Evolutionary conservation across 768 basidiomycete genomes (phyloP), one percentile per base, ranked within the genome.

Genomic region (Wakefieldia striispora): DNA sequence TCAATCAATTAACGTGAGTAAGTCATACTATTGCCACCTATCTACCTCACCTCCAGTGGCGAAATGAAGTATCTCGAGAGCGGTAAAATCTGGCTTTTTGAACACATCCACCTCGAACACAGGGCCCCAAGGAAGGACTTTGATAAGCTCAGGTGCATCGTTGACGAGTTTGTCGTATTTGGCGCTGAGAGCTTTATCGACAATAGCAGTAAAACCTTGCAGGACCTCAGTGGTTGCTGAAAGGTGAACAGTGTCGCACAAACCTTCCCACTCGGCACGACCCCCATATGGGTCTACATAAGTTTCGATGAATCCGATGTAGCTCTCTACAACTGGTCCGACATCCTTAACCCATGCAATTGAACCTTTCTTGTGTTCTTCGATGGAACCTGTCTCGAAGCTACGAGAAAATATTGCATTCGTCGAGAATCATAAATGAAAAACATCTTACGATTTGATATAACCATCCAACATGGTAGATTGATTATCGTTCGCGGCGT

Each of bases 201-300:
- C 90, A 53, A 92, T 87, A 6, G 90, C 91, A 29, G 90, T 90
- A 65, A 93, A 93, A 26, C 88, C 88, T 89, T 54, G n/a, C 36
- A 17, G 14, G 35, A 44, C 19, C 11, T 57, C 16, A 45, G 35
- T 47, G 42, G n/a, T 45, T 6, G 1, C 3, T 24, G 34, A 3
- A 21, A 21, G 35, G 10, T 40, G 29, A 34, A 17, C 21, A 33
- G 45, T 37, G 23, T 21, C 40, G 42, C 7, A 47, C 58, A 31
- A 47, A 82, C 89, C 91, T 80, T 94, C 91, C 91, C 91, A 94
- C 66, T 94, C 92, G 0, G 92, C 92, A 43, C 92, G 82, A n/a
- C 80, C 86, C 31, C 91, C 92, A 51, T 89, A 92, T 7, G 92
- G 92, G 62, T 94, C 92, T 16, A 92, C 85, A 52, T 90, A 90